Percentiles rank a stretch among this genome's conserved stretches.
Conservation (phyloP, 2,329 filamentous ascomycete genomes). For the Aspergillus versicolor region DNA sequence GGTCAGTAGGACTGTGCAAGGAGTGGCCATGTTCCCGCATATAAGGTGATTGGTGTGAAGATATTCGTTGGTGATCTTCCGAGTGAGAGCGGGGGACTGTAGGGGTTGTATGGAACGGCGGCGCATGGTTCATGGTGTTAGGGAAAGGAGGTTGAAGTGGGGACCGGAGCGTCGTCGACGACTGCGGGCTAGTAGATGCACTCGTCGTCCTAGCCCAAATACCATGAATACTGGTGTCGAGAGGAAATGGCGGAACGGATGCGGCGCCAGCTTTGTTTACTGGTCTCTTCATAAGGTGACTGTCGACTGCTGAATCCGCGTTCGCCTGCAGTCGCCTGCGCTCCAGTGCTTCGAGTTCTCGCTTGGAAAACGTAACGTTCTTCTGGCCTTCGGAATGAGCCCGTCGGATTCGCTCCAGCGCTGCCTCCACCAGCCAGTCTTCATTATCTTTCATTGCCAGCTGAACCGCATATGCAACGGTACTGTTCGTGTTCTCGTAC, state of each 20-base stretch:
- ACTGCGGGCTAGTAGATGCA: constrained; percentile 16
- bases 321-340: constrained; percentile 59
- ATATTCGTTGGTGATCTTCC: constrained; percentile 50
- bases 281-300: constrained; percentile 22
- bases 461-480: constrained; percentile 49
- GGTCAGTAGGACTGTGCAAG: constrained; percentile 32
- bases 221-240: constrained; percentile 39
- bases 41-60: constrained; percentile 36
- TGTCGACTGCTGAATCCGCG: neutral
- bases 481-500: constrained; percentile 52
- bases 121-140: constrained; percentile 35
- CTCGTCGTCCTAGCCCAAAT: constrained; percentile 50
- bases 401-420: constrained; percentile 74
- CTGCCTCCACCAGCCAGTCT: constrained; percentile 72
- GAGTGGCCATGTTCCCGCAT: constrained; percentile 30
- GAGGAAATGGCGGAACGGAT: constrained; percentile 31
- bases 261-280: constrained; percentile 15
- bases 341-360: constrained; percentile 79
- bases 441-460: constrained; percentile 65
- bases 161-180: constrained; percentile 35
- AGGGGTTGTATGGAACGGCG: constrained; percentile 38
- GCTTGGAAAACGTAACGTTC: constrained; percentile 76
- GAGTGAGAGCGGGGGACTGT: constrained; percentile 42
- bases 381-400: constrained; percentile 73
- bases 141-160: constrained; percentile 33